Percentiles rank a stretch among this genome's conserved stretches.
phyloP scores from a whole-genome alignment of 2,329 filamentous ascomycete genomes.

The Knufia petricola region DNA sequence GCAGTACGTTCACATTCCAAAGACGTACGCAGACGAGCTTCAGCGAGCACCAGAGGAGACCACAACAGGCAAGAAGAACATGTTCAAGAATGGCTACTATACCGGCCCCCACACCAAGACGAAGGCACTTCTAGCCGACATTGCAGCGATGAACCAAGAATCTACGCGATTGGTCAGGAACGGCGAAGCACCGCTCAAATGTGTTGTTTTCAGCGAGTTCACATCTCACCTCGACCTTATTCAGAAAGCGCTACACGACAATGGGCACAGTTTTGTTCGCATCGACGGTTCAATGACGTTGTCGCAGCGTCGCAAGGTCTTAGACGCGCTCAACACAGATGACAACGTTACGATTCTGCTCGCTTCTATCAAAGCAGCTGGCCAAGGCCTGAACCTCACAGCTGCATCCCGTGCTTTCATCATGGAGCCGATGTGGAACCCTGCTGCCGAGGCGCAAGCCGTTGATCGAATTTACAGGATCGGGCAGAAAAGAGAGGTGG shows the following conservation, averaged over 20 bases:
- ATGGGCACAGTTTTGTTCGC: slow-evolving; percentile 61
- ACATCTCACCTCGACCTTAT: slow-evolving; percentile 91
- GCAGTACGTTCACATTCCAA: slow-evolving; percentile 59
- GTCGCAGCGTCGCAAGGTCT: slow-evolving; percentile 59
- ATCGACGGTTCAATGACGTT: slow-evolving; percentile 86
- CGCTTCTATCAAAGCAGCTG: slow-evolving; percentile 85
- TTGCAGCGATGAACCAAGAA: slow-evolving; percentile 55
- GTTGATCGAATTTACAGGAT: slow-evolving; percentile 86
- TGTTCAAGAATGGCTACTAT: slow-evolving; percentile 43
- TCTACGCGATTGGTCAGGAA: slow-evolving; percentile 45
- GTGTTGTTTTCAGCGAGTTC: slow-evolving; percentile 94
- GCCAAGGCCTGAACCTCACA: slow-evolving; percentile 83
- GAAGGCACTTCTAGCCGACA: slow-evolving; percentile 64
- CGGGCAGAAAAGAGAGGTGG: slow-evolving; percentile 79
- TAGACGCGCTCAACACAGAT: slow-evolving; percentile 69
- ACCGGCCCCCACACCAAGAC: slow-evolving; percentile 88
- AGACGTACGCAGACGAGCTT: slow-evolving; percentile 42
- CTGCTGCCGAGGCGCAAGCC: slow-evolving; percentile 86
- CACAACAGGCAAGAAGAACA: slow-evolving; percentile 24
- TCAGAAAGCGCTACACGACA: slow-evolving; percentile 62
- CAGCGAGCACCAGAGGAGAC: slow-evolving; percentile 45
- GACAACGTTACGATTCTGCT: slow-evolving; percentile 66
- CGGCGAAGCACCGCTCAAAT: slow-evolving; percentile 69
- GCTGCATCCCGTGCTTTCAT: slow-evolving; percentile 80
- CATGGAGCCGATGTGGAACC: slow-evolving; percentile 98